Base-by-base conservation (phyloP, 1,284 basidiomycete genomes). In the Microbotryomycetes sp. region DNA sequence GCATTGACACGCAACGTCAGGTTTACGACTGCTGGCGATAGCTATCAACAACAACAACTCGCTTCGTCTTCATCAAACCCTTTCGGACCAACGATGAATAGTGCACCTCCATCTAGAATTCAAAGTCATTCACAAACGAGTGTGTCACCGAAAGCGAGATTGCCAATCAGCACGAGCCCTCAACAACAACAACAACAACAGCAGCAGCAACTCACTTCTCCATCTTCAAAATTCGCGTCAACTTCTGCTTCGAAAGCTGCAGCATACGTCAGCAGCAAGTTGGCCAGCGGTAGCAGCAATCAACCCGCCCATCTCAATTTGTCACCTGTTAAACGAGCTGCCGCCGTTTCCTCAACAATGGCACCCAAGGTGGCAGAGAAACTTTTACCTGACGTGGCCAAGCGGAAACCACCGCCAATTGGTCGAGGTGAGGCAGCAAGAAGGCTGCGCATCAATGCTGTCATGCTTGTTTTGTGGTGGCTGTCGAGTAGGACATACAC, bases 401-500 rank as follows among this genome's bases (percentile, higher is more conserved):
- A n/a, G n/a, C 36, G 36, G 36, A 42, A 19, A 42, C 36, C 36
- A 9, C 36, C 52, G 42, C 67, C 65, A 23, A 29, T 68, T 12
- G 65, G 62, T 3, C 46, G 67, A 4, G 65, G 58, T 0, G 60
- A 62, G 36, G 65, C 62, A 16, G 60, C 65, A 29, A 54, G 50
- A 22, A 54, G 67, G 26, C 36, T 68, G 50, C 31, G 65, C 25
- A 56, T 66, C 9, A 68, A 68, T 30, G 58, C 62, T 1, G 57
- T 63, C 0, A 25, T 64, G 23, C 56, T 68, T 46, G 67, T 68
- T 3, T 55, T 53, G 25, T 68, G 60, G 58, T 68, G 67, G 67
- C 54, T 68, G 1, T 50, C 60, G n/a, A 54, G 50, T 16, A 29
- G 65, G 25, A 66, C 67, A 3, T 54, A 59, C 6, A 26, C 54